phyloP scores from a whole-genome alignment of 176 grass and related monocot species.

The Chrysopogon serrulatus region DNA sequence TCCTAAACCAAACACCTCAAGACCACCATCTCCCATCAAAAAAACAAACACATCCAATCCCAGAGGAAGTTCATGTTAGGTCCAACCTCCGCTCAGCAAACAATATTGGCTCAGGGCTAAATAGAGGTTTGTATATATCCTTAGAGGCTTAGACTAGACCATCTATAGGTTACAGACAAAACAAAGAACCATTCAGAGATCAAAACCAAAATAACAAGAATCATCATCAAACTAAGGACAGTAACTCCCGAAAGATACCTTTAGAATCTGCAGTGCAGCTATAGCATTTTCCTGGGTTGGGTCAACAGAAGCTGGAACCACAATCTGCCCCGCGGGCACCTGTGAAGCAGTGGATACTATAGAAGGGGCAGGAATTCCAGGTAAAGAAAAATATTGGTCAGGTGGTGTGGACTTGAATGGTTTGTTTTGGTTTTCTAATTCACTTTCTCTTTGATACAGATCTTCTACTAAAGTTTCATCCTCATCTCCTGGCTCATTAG shows the following conservation, averaged over 20 bases:
- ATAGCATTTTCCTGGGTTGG: constrained; percentile 66
- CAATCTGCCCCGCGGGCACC: constrained; percentile 61
- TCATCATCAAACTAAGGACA: not conserved
- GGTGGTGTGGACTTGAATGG: constrained; percentile 12
- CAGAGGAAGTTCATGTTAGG: not conserved
- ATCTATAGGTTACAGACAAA: not conserved
- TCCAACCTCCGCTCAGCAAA: not conserved
- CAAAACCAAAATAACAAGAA: constrained; percentile 7
- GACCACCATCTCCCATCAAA: not conserved
- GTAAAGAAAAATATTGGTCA: constrained; percentile 42
- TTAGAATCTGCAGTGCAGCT: constrained; percentile 71
- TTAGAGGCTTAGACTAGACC: not conserved
- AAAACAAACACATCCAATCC: not conserved
- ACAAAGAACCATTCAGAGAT: not conserved
- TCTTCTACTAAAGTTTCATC: constrained; percentile 1
- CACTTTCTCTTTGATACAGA: constrained; percentile 4
- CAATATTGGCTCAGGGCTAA: not conserved
- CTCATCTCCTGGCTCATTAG: not conserved
- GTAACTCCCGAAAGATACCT: constrained; percentile 52
- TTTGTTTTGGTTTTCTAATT: constrained; percentile 17
- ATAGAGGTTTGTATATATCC: not conserved
- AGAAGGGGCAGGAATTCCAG: constrained; percentile 76
- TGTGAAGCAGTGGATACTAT: constrained; percentile 52
- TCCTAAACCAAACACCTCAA: not conserved
- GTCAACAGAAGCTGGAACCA: constrained; percentile 74